Conservation (phyloP, 75 land plant genomes). For the Adiantum capillusveneris region DNA sequence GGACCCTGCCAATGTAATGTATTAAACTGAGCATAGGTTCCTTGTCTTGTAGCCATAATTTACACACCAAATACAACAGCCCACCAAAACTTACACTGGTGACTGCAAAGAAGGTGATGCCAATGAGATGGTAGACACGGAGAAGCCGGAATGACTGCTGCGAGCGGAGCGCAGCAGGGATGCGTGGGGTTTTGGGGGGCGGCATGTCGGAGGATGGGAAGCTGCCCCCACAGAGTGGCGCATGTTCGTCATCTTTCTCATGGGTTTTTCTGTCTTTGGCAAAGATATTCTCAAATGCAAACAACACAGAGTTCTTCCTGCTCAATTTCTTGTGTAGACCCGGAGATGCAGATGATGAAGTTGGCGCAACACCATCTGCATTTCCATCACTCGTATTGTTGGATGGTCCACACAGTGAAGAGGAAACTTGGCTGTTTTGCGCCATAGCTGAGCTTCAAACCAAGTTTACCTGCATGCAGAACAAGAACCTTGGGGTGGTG, state of each 20-base stretch:
- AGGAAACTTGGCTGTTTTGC: too few species aligned
- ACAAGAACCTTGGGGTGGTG: too few species aligned
- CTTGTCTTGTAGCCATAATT: too few species aligned
- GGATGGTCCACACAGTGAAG: too few species aligned
- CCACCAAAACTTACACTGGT: conserved; percentile 9
- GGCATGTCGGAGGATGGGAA: neutral
- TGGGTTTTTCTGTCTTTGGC: neutral
- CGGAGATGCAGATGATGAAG: neutral
- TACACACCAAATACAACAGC: neutral
- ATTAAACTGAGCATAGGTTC: too few species aligned
- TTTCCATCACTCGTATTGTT: too few species aligned
- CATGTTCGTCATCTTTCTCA: neutral
- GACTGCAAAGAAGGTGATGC: conserved; percentile 17
- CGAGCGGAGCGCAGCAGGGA: neutral
- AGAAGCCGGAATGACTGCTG: neutral
- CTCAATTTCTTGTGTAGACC: neutral
- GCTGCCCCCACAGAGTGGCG: neutral
- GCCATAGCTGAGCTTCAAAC: too few species aligned
- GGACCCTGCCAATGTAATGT: conserved; percentile 19
- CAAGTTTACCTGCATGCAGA: too few species aligned
- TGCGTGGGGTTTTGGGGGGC: neutral
- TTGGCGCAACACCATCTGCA: too few species aligned
- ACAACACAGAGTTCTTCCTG: neutral
- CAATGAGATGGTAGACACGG: conserved; percentile 14
- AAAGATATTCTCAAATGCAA: neutral